Base-by-base conservation (phyloP, 148 eudicot genomes). In the Mesembryanthemum crystallinum region DNA sequence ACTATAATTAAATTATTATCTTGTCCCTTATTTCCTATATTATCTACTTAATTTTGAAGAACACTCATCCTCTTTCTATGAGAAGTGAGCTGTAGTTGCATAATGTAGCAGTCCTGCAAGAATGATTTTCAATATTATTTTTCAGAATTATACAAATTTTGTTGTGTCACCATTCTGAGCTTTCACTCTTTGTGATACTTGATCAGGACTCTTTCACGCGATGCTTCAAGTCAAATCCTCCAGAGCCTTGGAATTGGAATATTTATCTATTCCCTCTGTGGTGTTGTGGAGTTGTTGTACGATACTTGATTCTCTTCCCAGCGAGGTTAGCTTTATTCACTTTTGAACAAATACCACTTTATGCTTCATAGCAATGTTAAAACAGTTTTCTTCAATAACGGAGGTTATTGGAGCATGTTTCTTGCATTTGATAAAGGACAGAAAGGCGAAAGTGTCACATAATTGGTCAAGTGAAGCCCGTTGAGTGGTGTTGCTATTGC, bases 231-330 rank as follows among this genome's bases (percentile, higher is more conserved):
- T 96, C 99, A 55, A 96, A 86, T 85, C 87, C 98, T 73, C 91
- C 97, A 28, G 99, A 96, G 81, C 98, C 99, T 13, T 96, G 99
- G 99, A 92, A 96, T 83, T 96, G 97, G 98, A 96, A 96, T 79
- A 74, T 96, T 30, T 96, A 96, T 80, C 82, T 96, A 64, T 92
- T 96, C 84, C 99, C 98, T 25, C 75, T 96, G 64, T 96, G 99
- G 99, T 96, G 99, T 70, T 73, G 84, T 49, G 98, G 99, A 33
- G 97, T 96, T 76, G 86, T 85, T 33, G 78, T 88, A 29, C 84
- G 99, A 91, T 96, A 89, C 84, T 88, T 84, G 18, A 45, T 96
- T 59, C 90, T 96, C 65, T 96, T 96, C 72, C 99, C 99, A 5
- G 25, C 75, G 73, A 92, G 98, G 99, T 96, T 64, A 76, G 87